Evolutionary conservation across 768 basidiomycete species (phyloP).

Genomic region (Tulasnella sp.): DNA sequence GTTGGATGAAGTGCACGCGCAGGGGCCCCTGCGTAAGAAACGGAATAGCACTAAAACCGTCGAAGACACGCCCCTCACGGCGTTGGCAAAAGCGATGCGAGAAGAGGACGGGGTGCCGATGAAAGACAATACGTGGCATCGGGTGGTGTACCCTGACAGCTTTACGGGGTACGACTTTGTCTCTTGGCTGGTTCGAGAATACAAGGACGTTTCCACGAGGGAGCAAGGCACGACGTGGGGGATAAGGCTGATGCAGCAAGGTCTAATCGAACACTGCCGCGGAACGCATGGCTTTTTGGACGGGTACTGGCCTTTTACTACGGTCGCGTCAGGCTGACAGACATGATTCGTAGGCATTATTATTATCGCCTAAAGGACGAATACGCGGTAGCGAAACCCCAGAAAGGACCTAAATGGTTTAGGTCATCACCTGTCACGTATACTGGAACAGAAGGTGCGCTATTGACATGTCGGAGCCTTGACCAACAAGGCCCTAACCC

Average conservation of each 20-base stretch:
- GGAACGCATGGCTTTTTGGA: slow-evolving; percentile 75
- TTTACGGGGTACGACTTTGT: slow-evolving; percentile 87
- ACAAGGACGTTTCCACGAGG: slow-evolving; percentile 72
- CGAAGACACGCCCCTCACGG: slow-evolving; percentile 44
- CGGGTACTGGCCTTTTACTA: slow-evolving; percentile 40
- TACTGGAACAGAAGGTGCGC: too few relatives aligned
- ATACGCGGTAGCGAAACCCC: slow-evolving; percentile 56
- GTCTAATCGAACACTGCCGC: slow-evolving; percentile 74
- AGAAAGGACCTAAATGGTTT: slow-evolving; percentile 53
- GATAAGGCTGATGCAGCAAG: slow-evolving; percentile 59
- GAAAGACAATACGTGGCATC: slow-evolving; percentile 77
- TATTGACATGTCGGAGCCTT: too few relatives aligned
- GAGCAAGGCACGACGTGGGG: slow-evolving; percentile 75
- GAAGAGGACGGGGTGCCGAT: slow-evolving; percentile 76
- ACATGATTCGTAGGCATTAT: slow-evolving; percentile 48
- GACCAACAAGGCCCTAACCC: too few relatives aligned
- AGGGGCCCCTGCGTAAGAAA: slow-evolving; percentile 65
- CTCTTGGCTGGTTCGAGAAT: slow-evolving; percentile 85
- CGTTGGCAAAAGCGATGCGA: slow-evolving; percentile 72
- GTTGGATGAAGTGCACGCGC: slow-evolving; percentile 65
- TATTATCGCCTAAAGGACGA: slow-evolving; percentile 76
- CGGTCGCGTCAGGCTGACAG: background rate
- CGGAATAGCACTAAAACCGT: slow-evolving; percentile 68
- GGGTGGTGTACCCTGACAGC: slow-evolving; percentile 55
- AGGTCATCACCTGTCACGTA: background rate